Evolutionary conservation across 2,329 filamentous ascomycete species (phyloP), one percentile per base, ranked within the genome.

Genomic region (Aspergillus sergii): DNA sequence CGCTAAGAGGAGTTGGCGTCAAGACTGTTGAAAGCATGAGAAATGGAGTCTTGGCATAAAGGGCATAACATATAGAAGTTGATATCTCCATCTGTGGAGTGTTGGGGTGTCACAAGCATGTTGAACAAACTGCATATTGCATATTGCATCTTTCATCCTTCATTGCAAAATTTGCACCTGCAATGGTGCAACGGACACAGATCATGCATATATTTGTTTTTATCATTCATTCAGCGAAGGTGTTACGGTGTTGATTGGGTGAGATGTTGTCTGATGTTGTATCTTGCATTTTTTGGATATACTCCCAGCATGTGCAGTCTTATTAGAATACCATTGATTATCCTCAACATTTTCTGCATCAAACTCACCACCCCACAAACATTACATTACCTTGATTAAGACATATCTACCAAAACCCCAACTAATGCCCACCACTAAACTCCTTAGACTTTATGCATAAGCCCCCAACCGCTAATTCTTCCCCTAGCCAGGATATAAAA

Each of bases 11-110:
- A 0, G 78, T 83, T 51, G 81, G 81, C 7, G 68, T 76, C 62
- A 80, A 78, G 68, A 81, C 78, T 0, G 79, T 83, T 19, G 78
- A 83, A 71, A 81, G 74, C 62, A 83, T 83, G 81, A 77, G 80
- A 62, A 78, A 77, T 58, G 80, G 79, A 30, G 73, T 81, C 51
- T 69, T 77, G 67, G 73, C 73, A 60, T 79, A 69, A 60, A 72
- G 41, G 28, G 23, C n/a, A 23, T 59, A 57, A 46, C 14, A 54
- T 57, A 61, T 16, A 28, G 34, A 30, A 32, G 57, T 67, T 66
- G 58, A 43, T 59, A 59, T 51, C 48, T 58, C 54, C 59, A 61
- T 64, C 64, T 43, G n/a, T 58, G 58, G 60, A 64, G 41, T 50
- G 23, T 48, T 51, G 43, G 54, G 45, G 41, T 39, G 41, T 50